Evolutionary conservation across 129 eudicot species (phyloP).

Genomic region (Calendula officinalis): DNA sequence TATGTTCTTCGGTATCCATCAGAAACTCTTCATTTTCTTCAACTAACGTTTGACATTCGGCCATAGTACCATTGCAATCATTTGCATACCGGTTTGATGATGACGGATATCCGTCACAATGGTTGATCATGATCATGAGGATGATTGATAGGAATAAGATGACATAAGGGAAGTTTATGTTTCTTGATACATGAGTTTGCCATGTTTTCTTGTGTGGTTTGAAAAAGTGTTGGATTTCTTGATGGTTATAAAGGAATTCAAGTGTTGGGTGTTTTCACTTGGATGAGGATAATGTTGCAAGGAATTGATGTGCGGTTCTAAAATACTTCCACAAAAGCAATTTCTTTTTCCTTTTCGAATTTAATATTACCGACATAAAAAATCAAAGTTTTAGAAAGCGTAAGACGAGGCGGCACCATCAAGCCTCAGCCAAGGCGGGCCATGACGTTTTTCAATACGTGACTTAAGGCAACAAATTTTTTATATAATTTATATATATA

Average conservation of each 20-base stretch:
- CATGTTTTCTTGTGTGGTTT: neutral
- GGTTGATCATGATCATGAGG: constrained; percentile 13
- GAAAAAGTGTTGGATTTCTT: neutral
- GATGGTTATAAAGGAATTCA: neutral
- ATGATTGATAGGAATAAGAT: neutral
- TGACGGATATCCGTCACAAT: neutral
- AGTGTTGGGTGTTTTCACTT: too few species aligned
- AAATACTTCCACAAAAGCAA: neutral
- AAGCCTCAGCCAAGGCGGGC: too few species aligned
- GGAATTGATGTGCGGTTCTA: neutral
- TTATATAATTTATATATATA: too few species aligned
- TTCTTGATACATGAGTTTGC: neutral
- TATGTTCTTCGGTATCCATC: too few species aligned
- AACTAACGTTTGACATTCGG: neutral
- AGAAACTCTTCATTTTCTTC: constrained; percentile 7
- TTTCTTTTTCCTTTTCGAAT: neutral
- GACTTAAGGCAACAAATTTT: too few species aligned
- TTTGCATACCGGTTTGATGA: neutral
- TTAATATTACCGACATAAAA: too few species aligned
- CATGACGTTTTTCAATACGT: too few species aligned
- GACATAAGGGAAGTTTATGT: neutral
- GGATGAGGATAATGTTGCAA: constrained; percentile 4
- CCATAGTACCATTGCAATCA: constrained; percentile 13
- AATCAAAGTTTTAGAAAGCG: too few species aligned
- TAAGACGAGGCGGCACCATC: too few species aligned